Conservation (phyloP, 495 filamentous ascomycete genomes). For the Pyrenula massariospora region DNA sequence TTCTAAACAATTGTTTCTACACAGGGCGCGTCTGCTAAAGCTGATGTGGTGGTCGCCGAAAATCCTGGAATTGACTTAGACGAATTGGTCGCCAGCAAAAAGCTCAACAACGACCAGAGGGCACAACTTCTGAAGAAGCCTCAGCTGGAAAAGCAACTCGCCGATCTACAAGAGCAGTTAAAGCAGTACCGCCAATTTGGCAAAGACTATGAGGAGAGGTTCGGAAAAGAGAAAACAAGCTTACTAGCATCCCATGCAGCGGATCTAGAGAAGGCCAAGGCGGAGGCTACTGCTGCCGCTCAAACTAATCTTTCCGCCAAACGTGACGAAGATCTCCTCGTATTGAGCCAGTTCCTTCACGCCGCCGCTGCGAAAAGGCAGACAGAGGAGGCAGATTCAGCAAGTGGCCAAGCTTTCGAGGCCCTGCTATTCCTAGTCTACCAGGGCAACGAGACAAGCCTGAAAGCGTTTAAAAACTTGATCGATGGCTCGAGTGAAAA, state of each 20-base stretch:
- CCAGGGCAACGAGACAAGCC: constrained; percentile 68
- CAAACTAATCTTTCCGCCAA: constrained; percentile 45
- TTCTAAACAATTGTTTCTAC: constrained; percentile 71
- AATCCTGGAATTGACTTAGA: constrained; percentile 68
- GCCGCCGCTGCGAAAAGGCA: constrained; percentile 64
- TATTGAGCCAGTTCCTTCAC: constrained; percentile 68
- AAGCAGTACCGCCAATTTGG: constrained; percentile 73
- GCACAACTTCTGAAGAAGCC: constrained; percentile 84
- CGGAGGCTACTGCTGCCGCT: constrained; percentile 50
- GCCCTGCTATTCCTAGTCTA: constrained; percentile 83
- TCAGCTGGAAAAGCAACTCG: constrained; percentile 58
- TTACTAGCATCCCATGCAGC: constrained; percentile 59
- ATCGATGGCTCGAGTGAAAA: constrained; percentile 70
- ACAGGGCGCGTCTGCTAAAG: constrained; percentile 66
- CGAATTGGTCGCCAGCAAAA: constrained; percentile 65
- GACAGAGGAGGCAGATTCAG: constrained; percentile 48
- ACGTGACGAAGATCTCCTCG: constrained; percentile 42
- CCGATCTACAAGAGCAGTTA: constrained; percentile 75
- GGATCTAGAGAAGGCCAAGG: constrained; percentile 57
- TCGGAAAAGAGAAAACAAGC: constrained; percentile 57
- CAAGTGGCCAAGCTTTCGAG: constrained; percentile 78
- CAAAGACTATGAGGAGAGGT: constrained; percentile 57
- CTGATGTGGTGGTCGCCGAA: constrained; percentile 66
- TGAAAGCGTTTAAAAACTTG: constrained; percentile 72
- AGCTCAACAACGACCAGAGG: constrained; percentile 91